Evolutionary conservation across 306 rosid genomes (phyloP), one percentile per base, ranked within the genome.

Genomic region (Cicer judaicum): DNA sequence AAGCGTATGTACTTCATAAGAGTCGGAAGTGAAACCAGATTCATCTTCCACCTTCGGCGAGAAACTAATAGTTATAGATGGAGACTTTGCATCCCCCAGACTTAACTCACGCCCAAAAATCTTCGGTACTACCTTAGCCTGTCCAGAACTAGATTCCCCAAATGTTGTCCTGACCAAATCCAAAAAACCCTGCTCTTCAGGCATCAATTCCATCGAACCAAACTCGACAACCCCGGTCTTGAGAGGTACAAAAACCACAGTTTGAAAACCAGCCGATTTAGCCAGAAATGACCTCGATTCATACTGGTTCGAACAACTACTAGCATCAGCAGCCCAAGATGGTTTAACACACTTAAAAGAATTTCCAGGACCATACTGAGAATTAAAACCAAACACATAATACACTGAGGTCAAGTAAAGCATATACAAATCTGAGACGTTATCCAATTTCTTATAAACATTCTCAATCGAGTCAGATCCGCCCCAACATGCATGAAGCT

Each of bases 31-130:
- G 73, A 89, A 87, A 53, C 75, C 81, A 15, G 90, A 75, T 78
- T 89, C 98, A 76, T 85, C 91, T 78, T 93, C 98, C 70, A 93
- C 74, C 86, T 93, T 93, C 0, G 98, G 97, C 10, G 91, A 90
- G 79, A 90, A 89, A 79, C 81, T 87, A 68, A 90, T 88, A 75
- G 89, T 89, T 49, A 93, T 81, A 0, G 98, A 77, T 62, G 81
- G 89, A 55, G 92, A 76, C 56, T 87, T 88, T 12, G 91, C 21
- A 61, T 91, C 92, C 62, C 94, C 94, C 6, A 92, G 65, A 78
- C 92, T 92, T 11, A 92, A 81, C 64, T 90, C 94, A 8, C 53
- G 94, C 54, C 98, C 98, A 44, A 92, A 92, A 72, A 90, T 90
- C 91, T 84, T 92, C 0, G 98, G 96, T 39, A 80, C 82, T 18